These are phyloP conservation scores for Umbelopsis vinacea DNA, from an alignment of 192 early-diverging fungal species.

Conservation along the genomic window DNA sequence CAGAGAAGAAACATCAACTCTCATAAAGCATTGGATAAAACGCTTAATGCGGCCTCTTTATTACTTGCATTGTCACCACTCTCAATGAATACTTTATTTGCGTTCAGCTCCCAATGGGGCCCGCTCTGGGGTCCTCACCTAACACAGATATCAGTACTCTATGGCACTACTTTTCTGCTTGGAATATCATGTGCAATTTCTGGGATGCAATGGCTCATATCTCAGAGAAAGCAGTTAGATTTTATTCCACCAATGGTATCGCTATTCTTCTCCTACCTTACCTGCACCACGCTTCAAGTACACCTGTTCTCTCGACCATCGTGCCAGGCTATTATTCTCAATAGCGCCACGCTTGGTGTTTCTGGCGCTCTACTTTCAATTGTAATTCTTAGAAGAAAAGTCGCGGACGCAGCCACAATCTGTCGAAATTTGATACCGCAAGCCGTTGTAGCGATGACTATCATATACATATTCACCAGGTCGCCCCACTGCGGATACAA, in stretches of 20 bases:
- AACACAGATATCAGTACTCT: conserved; percentile 57
- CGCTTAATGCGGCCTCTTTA: conserved; percentile 34
- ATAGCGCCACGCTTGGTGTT: conserved; percentile 39
- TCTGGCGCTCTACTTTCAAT: conserved; percentile 34
- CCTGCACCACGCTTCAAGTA: not conserved
- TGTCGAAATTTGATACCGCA: not conserved
- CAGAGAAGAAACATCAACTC: not conserved
- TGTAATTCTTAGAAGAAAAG: not conserved
- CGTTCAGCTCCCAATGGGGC: conserved; percentile 55
- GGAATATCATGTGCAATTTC: conserved; percentile 47
- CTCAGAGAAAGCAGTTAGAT: not conserved
- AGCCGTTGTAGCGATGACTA: not conserved
- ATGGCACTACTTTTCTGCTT: conserved; percentile 51
- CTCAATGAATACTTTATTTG: conserved; percentile 49
- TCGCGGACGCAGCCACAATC: not conserved
- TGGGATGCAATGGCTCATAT: not conserved
- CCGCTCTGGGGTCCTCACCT: conserved; percentile 62
- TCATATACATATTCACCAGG: not conserved
- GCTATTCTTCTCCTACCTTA: not conserved
- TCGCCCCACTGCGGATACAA: not conserved
- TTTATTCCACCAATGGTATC: not conserved
- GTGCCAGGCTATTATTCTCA: conserved; percentile 31
- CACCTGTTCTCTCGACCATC: conserved; percentile 45
- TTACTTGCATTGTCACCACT: conserved; percentile 55
- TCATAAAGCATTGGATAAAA: conserved; percentile 3